Percentiles rank a stretch among this genome's conserved stretches.
Conservation (phyloP, 345 rosid species). For the Brassica nigra region DNA sequence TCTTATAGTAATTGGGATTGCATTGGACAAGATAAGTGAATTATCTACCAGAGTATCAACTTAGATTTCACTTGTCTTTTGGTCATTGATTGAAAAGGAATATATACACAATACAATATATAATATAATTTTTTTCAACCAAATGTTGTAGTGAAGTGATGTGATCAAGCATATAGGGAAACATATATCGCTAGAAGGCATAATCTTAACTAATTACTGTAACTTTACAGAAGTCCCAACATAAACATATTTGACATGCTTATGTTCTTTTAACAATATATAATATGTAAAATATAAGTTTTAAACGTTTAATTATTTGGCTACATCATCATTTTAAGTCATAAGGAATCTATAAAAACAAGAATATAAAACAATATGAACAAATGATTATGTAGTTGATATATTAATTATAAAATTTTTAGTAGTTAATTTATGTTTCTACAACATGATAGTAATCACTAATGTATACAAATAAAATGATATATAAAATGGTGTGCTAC, state of each 20-base stretch:
- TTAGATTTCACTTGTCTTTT: conserved; percentile 24
- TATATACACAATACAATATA: neutral
- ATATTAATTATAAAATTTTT: neutral
- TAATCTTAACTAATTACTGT: neutral
- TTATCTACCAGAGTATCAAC: conserved; percentile 13
- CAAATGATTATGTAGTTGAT: neutral
- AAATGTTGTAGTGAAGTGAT: conserved; percentile 12
- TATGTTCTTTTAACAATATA: neutral
- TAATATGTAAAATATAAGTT: neutral
- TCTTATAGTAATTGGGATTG: conserved; percentile 11
- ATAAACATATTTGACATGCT: neutral
- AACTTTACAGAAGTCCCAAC: neutral
- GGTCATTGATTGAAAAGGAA: conserved; percentile 13
- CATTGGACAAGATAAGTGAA: conserved; percentile 26
- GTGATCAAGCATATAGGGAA: neutral
- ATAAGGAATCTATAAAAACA: neutral
- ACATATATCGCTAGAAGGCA: neutral
- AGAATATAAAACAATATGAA: neutral
- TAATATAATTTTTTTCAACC: neutral
- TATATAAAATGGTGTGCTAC: neutral
- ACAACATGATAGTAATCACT: neutral
- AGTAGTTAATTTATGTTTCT: neutral
- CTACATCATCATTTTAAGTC: neutral
- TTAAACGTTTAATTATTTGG: neutral
- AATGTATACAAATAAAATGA: neutral